phyloP scores from a whole-genome alignment of 805 yeast genomes.

The Ogataea nitratoaversa region DNA sequence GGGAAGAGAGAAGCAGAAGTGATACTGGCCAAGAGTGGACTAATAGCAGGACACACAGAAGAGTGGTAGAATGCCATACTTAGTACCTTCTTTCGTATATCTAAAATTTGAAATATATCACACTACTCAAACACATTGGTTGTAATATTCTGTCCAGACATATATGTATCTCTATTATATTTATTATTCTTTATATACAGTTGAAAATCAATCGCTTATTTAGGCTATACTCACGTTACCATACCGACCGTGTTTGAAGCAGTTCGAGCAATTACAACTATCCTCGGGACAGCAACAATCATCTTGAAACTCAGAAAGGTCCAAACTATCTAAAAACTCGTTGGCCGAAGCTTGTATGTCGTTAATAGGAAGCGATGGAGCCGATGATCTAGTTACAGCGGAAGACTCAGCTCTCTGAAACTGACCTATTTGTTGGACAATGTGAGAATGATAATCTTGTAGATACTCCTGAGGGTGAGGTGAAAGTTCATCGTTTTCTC shows the following conservation, averaged over 20 bases:
- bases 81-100: no score
- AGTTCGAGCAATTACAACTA: constrained; percentile 27
- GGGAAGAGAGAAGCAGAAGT: constrained; percentile 37
- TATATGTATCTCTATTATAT: no score
- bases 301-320: constrained; percentile 19
- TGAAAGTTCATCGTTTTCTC: constrained; percentile 2
- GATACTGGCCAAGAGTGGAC: constrained; percentile 19
- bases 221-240: constrained; percentile 13
- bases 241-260: constrained; percentile 30
- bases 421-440: neutral
- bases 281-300: constrained; percentile 32
- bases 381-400: neutral
- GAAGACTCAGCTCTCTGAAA: neutral
- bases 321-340: constrained; percentile 20
- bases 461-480: neutral
- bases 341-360: constrained; percentile 14
- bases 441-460: neutral
- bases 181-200: no score
- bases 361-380: neutral
- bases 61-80: constrained; percentile 13
- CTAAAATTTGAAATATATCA: no score
- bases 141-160: no score
- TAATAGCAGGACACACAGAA: constrained; percentile 36
- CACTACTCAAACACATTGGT: no score
- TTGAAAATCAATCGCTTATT: no score